These are phyloP conservation scores for Trifolium fragiferum DNA, from an alignment of 306 rosid genomes.

Conservation along the genomic window DNA sequence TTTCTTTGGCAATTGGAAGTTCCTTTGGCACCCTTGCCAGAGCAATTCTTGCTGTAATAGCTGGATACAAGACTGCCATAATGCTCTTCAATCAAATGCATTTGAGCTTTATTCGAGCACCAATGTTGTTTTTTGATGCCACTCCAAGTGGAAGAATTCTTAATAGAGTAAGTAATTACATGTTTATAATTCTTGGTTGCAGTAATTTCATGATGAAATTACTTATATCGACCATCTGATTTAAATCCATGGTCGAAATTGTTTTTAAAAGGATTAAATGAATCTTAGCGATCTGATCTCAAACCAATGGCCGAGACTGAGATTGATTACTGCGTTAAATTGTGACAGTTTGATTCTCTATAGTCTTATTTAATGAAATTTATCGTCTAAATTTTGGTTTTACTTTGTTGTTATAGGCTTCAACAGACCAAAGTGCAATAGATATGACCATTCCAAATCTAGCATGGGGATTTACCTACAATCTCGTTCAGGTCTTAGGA, in stretches of 20 bases:
- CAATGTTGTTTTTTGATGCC: conserved; percentile 84
- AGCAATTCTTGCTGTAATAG: conserved; percentile 47
- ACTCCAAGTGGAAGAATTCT: conserved; percentile 70
- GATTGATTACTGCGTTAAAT: not conserved
- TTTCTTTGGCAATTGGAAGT: conserved; percentile 71
- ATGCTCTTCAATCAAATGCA: conserved; percentile 79
- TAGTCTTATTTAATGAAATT: not conserved
- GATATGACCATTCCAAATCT: conserved; percentile 39
- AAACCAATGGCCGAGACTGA: not conserved
- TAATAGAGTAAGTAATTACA: conserved; percentile 47
- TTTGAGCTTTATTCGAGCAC: conserved; percentile 67
- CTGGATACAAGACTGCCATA: conserved; percentile 73
- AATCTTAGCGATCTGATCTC: not conserved
- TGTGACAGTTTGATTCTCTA: not conserved
- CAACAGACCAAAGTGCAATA: conserved; percentile 50
- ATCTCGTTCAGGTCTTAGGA: conserved; percentile 35
- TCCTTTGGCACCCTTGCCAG: conserved; percentile 60
- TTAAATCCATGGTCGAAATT: not conserved
- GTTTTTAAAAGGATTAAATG: not conserved
- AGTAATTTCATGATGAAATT: not conserved
- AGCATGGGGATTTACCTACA: conserved; percentile 14
- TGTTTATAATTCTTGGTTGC: not conserved
- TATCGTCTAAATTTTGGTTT: conserved; percentile 7
- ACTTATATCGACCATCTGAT: not conserved
- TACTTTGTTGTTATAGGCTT: conserved; percentile 45